Base-by-base conservation (phyloP, 2,329 filamentous ascomycete genomes). In the Coniochaeta sp. region DNA sequence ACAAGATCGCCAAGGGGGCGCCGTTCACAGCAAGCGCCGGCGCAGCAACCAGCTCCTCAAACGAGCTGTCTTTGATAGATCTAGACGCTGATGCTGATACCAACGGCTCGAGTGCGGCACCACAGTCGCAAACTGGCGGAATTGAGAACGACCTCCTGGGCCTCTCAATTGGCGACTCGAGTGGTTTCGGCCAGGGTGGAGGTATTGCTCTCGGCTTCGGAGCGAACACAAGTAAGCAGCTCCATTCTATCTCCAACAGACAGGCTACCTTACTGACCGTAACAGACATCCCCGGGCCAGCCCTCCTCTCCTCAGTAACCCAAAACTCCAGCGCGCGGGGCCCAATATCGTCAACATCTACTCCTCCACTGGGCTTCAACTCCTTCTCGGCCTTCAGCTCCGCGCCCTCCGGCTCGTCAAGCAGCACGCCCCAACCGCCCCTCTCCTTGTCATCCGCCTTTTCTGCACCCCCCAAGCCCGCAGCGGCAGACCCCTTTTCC, bases 11-110 rank as follows among this genome's bases (percentile, higher is more conserved):
- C 7, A 88, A 90, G 70, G 91, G 93, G 30, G 93, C 89, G 16
- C 81, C 79, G 9, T 28, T 67, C 10, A n/a, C 90, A 57, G 85
- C 88, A 12, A 86, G 84, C 26, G 30, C 47, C 62, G 85, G 86
- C 61, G 81, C 88, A 55, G 79, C 81, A 66, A 84, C 87, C 76
- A 84, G 88, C 67, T 75, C 81, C 8, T 75, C 77, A 4, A 81
- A 91, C 68, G 93, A 97, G 73, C 77, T 97, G 24, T 98, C 95
- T 5, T 77, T 99, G 64, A 99, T 99, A 69, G 95, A 99, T 71
- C 93, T 99, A 68, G 90, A 89, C 62, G 88, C 74, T 4, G 83
- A 86, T 55, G 65, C 85, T 17, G 86, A 87, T 42, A 76, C 81
- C 44, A 79, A 78, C 60, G 75, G 77, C 34, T 72, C 77, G 8